Conservation (phyloP, 148 eudicot genomes). For the Chenopodium album region DNA sequence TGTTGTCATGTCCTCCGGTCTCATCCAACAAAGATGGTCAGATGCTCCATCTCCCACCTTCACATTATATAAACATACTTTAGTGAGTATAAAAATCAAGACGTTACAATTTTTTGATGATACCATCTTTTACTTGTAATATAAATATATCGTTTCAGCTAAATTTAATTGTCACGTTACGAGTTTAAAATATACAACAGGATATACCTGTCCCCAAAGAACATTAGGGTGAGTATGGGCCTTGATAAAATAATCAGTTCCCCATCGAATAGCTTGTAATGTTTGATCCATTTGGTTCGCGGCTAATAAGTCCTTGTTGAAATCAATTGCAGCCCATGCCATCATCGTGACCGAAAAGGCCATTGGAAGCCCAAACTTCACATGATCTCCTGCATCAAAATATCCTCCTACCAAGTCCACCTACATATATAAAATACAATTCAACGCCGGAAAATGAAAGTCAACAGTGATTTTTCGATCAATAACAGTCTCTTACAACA, state of each 20-base stretch:
- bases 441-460: too few relatives aligned
- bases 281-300: slow-evolving; percentile 51
- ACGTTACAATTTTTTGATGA: background rate
- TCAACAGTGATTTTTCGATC: too few relatives aligned
- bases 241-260: slow-evolving; percentile 80
- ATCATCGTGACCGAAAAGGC: slow-evolving; percentile 74
- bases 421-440: slow-evolving; percentile 26
- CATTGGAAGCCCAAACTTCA: slow-evolving; percentile 87
- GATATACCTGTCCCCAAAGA: slow-evolving; percentile 72
- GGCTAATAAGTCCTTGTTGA: slow-evolving; percentile 35
- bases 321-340: slow-evolving; percentile 68
- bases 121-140: too few relatives aligned
- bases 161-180: too few relatives aligned
- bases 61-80: background rate
- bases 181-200: too few relatives aligned
- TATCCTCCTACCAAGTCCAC: slow-evolving; percentile 85
- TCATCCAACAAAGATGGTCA: slow-evolving; percentile 59
- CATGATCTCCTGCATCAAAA: slow-evolving; percentile 80
- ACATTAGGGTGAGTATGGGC: slow-evolving; percentile 67
- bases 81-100: background rate
- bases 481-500: too few relatives aligned
- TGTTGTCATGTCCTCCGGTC: slow-evolving; percentile 67
- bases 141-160: too few relatives aligned
- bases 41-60: slow-evolving; percentile 43
- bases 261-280: slow-evolving; percentile 72